These are phyloP conservation scores for Galerina sulciceps DNA, from an alignment of 768 basidiomycete genomes.

Conservation along the genomic window DNA sequence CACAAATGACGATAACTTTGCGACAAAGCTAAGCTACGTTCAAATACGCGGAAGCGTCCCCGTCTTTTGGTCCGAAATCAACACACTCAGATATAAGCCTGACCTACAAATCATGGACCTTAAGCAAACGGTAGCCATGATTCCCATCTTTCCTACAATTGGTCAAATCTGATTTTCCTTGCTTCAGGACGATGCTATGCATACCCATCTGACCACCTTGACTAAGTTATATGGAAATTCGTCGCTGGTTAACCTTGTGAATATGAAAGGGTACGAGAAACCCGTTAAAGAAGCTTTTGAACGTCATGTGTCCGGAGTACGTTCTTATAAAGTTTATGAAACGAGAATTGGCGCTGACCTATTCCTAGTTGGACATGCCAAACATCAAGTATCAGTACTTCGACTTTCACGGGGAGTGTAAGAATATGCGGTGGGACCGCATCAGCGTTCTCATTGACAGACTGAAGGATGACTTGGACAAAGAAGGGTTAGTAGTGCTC, in stretches of 20 bases:
- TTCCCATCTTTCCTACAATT: not conserved
- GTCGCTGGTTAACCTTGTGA: conserved; percentile 87
- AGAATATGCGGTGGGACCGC: conserved; percentile 92
- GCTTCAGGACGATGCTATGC: conserved; percentile 57
- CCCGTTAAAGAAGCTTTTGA: conserved; percentile 97
- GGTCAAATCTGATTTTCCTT: not conserved
- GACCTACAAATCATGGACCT: conserved; percentile 96
- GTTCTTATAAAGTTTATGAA: conserved; percentile 12
- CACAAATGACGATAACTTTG: conserved; percentile 48
- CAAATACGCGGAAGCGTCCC: conserved; percentile 95
- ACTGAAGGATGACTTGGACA: conserved; percentile 68
- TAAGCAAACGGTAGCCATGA: conserved; percentile 71
- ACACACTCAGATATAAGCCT: conserved; percentile 93
- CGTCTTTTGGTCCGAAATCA: conserved; percentile 95
- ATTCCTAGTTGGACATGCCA: conserved; percentile 57
- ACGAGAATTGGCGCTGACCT: not conserved
- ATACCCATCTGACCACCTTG: conserved; percentile 76
- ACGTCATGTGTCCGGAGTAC: conserved; percentile 66
- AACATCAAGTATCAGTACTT: conserved; percentile 91
- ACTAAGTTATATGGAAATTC: conserved; percentile 77
- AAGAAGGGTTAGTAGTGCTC: conserved; percentile 61
- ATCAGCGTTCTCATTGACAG: conserved; percentile 82
- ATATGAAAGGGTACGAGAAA: conserved; percentile 90
- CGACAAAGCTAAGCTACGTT: conserved; percentile 79
- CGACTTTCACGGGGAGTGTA: conserved; percentile 97